phyloP scores from a whole-genome alignment of 805 yeast species.

The Kluyveromyces nonfermentans region DNA sequence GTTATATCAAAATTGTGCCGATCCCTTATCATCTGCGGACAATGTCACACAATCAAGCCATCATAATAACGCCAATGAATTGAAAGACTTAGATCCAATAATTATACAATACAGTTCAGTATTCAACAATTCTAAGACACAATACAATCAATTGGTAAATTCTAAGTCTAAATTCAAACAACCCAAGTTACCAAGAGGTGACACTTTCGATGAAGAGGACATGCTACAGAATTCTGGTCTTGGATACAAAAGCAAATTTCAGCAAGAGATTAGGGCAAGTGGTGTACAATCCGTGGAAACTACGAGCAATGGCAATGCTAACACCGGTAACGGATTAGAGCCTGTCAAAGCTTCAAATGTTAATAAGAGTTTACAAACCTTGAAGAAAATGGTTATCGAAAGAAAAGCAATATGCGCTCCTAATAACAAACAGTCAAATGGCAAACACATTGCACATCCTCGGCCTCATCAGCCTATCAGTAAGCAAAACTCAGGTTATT shows the following conservation, averaged over 20 bases:
- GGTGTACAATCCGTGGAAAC: slow-evolving; percentile 31
- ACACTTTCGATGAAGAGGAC: slow-evolving; percentile 3
- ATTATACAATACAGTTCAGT: slow-evolving; percentile 4
- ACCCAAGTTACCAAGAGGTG: slow-evolving; percentile 3
- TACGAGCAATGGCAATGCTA: slow-evolving; percentile 17
- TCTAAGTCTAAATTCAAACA: slow-evolving; percentile 3
- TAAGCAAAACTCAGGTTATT: slow-evolving; percentile 54
- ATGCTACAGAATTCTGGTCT: slow-evolving; percentile 1
- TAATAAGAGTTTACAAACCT: slow-evolving; percentile 23
- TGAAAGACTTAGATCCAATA: slow-evolving; percentile 5
- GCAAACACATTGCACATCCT: slow-evolving; percentile 5
- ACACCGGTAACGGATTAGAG: slow-evolving; percentile 28
- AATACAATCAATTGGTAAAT: not conserved
- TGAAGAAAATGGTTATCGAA: slow-evolving; percentile 26
- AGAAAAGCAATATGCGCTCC: slow-evolving; percentile 9
- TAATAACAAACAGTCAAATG: slow-evolving; percentile 4
- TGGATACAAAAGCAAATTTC: slow-evolving; percentile 7
- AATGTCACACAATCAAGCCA: not conserved
- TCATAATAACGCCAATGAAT: slow-evolving; percentile 6
- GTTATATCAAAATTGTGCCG: slow-evolving; percentile 23
- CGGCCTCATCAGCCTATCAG: slow-evolving; percentile 10
- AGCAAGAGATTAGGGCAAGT: slow-evolving; percentile 30
- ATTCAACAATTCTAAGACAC: not conserved
- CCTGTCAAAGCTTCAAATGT: slow-evolving; percentile 28
- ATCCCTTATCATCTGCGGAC: slow-evolving; percentile 10